These are phyloP conservation scores for Metschnikowia bowlesiae DNA, from an alignment of 805 yeast genomes.

Conservation along the genomic window DNA sequence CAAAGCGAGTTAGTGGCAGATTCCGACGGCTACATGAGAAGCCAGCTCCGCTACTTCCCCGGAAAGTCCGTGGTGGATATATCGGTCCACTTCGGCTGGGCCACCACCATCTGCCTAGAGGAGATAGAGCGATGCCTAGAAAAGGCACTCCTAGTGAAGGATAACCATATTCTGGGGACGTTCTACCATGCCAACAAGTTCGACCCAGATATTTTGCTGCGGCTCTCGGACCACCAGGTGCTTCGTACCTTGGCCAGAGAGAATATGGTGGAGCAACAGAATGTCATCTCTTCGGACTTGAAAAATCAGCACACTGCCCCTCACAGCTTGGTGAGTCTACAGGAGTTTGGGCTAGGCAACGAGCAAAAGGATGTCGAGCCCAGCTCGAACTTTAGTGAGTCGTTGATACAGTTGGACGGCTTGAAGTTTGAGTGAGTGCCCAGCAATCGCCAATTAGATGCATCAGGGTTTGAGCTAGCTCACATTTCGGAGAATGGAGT, in stretches of 20 bases:
- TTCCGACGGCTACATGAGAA: conserved; percentile 10
- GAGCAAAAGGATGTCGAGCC: not conserved
- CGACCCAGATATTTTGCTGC: conserved; percentile 5
- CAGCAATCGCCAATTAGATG: no score
- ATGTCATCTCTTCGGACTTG: conserved; percentile 7
- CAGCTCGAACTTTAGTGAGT: not conserved
- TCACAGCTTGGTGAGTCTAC: conserved; percentile 1
- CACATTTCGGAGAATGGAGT: no score
- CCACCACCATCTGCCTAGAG: conserved; percentile 60
- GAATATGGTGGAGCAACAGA: conserved; percentile 11
- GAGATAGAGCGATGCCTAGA: conserved; percentile 58
- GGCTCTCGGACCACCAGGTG: conserved; percentile 6
- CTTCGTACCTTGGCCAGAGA: conserved; percentile 5
- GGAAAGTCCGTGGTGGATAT: conserved; percentile 40
- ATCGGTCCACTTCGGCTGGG: conserved; percentile 56
- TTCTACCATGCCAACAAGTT: conserved; percentile 52
- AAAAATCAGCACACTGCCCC: conserved; percentile 4
- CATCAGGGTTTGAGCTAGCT: no score
- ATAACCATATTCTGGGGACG: conserved; percentile 63
- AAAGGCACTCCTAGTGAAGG: conserved; percentile 56
- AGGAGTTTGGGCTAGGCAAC: conserved; percentile 10
- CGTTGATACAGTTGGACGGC: not conserved
- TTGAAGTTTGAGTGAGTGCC: not conserved
- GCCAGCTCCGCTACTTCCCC: conserved; percentile 20
- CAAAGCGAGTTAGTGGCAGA: conserved; percentile 21